Evolutionary conservation across 2,329 filamentous ascomycete species (phyloP), one percentile per base, ranked within the genome.

Genomic region (Fusarium globosum): DNA sequence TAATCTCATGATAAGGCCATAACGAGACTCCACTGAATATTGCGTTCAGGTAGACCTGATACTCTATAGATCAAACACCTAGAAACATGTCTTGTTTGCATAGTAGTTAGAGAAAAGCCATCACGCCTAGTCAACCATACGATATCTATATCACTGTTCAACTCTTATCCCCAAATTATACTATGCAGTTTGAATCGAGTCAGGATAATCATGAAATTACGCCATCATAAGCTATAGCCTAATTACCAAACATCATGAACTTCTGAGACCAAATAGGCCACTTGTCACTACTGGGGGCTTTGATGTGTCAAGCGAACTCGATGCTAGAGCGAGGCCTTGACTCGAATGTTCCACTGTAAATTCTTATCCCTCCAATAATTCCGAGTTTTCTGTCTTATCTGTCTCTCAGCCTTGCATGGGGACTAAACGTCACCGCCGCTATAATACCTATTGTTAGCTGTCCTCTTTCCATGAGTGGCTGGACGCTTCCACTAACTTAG

Each of bases 401-500:
- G n/a, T 18, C 45, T 48, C 20, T 74, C 77, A 79, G 77, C 77
- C 77, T 79, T 79, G 76, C 77, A 79, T 65, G 26, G 61, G 51
- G 61, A 65, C 55, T 61, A 67, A 75, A 75, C 75, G 69, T 77
- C 76, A 76, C 68, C 61, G 65, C 66, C 38, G 68, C 38, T 38
- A 52, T 58, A 56, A 58, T 64, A 63, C 68, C 71, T 73, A 67
- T 78, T 76, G 72, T 72, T 75, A 82, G 71, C 81, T 82, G 81
- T 82, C 81, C 81, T 82, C 76, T 82, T 81, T 73, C 62, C 57
- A 52, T 63, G 55, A 74, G 65, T 77, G 76, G 75, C 72, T 76
- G 74, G 70, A 73, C 59, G 46, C 58, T 53, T 55, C 48, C 53
- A 69, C 64, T 71, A 55, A 55, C 23, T n/a, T 26, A 68, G 52